Evolutionary conservation across 306 rosid genomes (phyloP).

Genomic region (Dicorynia guianensis): DNA sequence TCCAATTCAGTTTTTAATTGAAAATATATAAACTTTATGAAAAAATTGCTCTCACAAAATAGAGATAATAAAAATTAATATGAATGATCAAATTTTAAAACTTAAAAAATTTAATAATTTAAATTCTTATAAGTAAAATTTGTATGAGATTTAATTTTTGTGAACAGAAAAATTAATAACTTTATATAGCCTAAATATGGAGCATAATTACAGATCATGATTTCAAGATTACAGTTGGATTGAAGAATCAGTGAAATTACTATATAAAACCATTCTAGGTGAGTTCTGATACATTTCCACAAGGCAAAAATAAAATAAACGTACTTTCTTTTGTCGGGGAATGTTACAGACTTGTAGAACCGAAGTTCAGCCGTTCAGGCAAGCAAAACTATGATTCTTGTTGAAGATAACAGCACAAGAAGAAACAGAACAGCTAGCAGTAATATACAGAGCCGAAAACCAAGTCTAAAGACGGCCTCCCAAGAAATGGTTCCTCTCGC

Average conservation of each 20-base stretch:
- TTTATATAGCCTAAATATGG: constrained; percentile 1
- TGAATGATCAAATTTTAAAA: too few relatives aligned
- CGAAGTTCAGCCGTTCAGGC: not conserved
- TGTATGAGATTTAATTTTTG: too few relatives aligned
- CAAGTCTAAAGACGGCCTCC: not conserved
- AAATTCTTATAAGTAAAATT: too few relatives aligned
- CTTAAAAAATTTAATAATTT: too few relatives aligned
- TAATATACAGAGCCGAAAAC: constrained; percentile 32
- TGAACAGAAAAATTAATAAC: too few relatives aligned
- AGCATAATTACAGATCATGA: constrained; percentile 17
- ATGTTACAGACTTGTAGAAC: too few relatives aligned
- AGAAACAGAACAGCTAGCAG: constrained; percentile 39
- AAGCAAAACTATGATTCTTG: constrained; percentile 37
- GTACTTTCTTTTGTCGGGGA: not conserved
- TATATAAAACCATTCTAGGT: too few relatives aligned
- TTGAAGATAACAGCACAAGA: constrained; percentile 39
- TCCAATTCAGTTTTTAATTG: not conserved
- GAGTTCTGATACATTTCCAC: not conserved
- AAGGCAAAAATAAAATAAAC: constrained; percentile 12
- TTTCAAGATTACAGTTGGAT: constrained; percentile 18
- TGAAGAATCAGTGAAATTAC: too few relatives aligned
- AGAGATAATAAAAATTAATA: too few relatives aligned
- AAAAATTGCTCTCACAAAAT: too few relatives aligned
- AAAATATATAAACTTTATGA: not conserved
- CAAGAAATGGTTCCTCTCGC: constrained; percentile 22